Base-by-base conservation (phyloP, 441 rosid species). In the Populus hybrid region DNA sequence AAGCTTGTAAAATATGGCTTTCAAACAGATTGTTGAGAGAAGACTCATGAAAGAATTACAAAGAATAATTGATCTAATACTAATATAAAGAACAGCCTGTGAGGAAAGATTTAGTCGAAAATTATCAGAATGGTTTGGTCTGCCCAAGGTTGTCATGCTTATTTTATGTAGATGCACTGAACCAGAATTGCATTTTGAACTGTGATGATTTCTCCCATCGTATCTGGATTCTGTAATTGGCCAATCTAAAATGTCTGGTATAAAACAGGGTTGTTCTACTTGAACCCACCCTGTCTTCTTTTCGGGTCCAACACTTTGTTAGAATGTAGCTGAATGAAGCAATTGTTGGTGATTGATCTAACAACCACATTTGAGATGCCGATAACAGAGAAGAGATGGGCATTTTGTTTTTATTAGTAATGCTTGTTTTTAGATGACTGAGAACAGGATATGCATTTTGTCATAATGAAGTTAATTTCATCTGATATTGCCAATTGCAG, bases 401-500 rank as follows among this genome's bases (percentile, higher is more conserved):
- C 64, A 59, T 59, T 40, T 40, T 40, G 16, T 9, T n/a, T n/a
- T n/a, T 8, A 2, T 8, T 59, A n/a, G 21, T 20, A 59, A 59
- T 59, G 4, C 64, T 59, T n/a, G 64, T 20, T 20, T 8, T n/a
- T 59, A 63, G 14, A 21, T 57, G 21, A 20, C 23, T 57, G 10
- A 57, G 23, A 57, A 57, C 23, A 20, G 23, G 63, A n/a, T 21
- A 0, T 63, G 23, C 23, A 10, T 63, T 61, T 61, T 63, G 3
- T 63, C 28, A 21, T 10, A 46, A 6, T 0, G 9, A 64, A 64
- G 36, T 10, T 42, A 63, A 23, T 40, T 9, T 26, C 8, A 67
- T n/a, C 69, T 64, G 70, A 11, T 65, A 36, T 54, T 73, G 42
- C 16, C 70, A 80, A 74, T 80, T 80, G 70, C 92, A 87, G 90